phyloP scores from a whole-genome alignment of 495 filamentous ascomycete species.

The Penicillium lividum region DNA sequence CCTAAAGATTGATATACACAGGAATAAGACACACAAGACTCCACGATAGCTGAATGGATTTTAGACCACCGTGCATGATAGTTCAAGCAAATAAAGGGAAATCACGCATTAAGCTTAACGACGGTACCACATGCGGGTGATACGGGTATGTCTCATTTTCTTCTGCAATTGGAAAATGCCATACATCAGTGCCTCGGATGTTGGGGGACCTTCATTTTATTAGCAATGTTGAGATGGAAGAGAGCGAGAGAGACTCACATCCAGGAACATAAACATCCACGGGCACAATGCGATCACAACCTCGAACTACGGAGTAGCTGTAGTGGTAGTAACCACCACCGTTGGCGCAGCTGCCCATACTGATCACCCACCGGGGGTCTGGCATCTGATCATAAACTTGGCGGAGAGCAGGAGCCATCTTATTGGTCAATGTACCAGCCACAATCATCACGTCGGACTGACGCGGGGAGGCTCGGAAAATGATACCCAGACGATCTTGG shows the following conservation, averaged over 20 bases:
- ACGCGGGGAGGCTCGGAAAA: conserved; percentile 92
- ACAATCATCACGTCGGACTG: conserved; percentile 99
- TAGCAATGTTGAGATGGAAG: conserved; percentile 17
- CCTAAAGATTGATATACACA: conserved; percentile 29
- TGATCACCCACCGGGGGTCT: conserved; percentile 92
- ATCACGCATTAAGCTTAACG: conserved; percentile 27
- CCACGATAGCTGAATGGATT: conserved; percentile 24
- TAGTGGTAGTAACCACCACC: conserved; percentile 98
- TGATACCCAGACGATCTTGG: conserved; percentile 93
- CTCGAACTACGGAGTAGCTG: conserved; percentile 87
- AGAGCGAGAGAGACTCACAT: conserved; percentile 46
- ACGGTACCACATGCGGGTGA: conserved; percentile 55
- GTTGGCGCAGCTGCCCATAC: conserved; percentile 94
- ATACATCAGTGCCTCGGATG: conserved; percentile 90
- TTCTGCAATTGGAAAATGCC: conserved; percentile 91
- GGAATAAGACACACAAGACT: conserved; percentile 25
- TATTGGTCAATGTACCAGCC: conserved; percentile 93
- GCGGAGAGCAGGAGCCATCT: conserved; percentile 93
- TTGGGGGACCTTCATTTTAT: conserved; percentile 63
- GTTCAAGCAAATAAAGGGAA: conserved; percentile 10
- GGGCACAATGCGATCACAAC: conserved; percentile 91
- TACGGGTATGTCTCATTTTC: conserved; percentile 82
- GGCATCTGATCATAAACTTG: conserved; percentile 99
- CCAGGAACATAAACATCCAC: conserved; percentile 98
- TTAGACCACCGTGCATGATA: conserved; percentile 23